A percentile compares a stretch with the other conserved stretches of the same genome.
Conservation (phyloP, 345 rosid genomes). For the Microthlaspi erraticum region DNA sequence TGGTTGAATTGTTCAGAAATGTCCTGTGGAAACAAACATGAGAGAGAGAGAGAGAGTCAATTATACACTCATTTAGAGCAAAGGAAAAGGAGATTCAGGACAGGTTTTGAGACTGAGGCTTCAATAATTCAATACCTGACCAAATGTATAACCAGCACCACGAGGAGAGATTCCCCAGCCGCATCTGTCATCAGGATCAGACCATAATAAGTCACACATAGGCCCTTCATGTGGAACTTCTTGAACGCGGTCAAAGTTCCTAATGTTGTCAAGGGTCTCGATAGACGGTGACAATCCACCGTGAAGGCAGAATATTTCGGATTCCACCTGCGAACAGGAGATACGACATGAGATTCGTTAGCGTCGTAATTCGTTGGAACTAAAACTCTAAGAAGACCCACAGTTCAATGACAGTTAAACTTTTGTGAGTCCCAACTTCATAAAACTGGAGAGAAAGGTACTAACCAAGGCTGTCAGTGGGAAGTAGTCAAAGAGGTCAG, state of each 20-base stretch:
- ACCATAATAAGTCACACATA: conserved; percentile 99
- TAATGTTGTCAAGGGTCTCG: conserved; percentile 92
- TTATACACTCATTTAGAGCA: conserved; percentile 1
- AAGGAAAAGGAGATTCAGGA: not conserved
- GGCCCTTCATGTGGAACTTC: conserved; percentile 99
- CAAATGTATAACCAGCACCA: conserved; percentile 99
- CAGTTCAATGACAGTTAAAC: not conserved
- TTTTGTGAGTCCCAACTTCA: too few relatives aligned
- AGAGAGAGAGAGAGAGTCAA: conserved; percentile 1
- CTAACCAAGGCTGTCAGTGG: conserved; percentile 98
- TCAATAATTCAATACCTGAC: conserved; percentile 62
- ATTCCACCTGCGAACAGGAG: conserved; percentile 72
- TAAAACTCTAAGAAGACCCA: conserved; percentile 22
- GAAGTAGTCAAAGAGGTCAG: conserved; percentile 97
- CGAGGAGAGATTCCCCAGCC: conserved; percentile 99
- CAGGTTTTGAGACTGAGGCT: conserved; percentile 25
- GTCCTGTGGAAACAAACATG: conserved; percentile 56
- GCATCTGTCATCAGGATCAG: conserved; percentile 97
- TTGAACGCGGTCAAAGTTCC: conserved; percentile 95
- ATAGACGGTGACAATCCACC: conserved; percentile 98
- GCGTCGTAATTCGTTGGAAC: not conserved
- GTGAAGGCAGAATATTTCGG: conserved; percentile 97
- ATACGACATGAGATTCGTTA: conserved; percentile 7
- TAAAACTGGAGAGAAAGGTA: conserved; percentile 2
- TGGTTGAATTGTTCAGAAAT: conserved; percentile 97